Evolutionary conservation across 805 yeast species (phyloP).

Genomic region (Candida manassasensis): DNA sequence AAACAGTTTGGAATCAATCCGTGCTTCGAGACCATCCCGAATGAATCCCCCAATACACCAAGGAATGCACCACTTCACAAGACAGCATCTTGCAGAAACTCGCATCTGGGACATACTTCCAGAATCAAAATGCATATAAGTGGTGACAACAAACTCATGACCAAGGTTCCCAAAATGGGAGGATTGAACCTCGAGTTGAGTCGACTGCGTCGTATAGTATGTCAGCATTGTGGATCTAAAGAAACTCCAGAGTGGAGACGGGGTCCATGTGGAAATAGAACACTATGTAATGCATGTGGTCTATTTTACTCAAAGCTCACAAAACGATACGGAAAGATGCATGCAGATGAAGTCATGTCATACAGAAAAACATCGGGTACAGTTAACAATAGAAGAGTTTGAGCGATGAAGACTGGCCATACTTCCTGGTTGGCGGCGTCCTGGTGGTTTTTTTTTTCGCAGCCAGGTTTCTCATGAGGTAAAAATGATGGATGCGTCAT

Average conservation of each 20-base stretch:
- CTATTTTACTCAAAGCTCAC: slow-evolving; percentile 61
- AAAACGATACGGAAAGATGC: slow-evolving; percentile 41
- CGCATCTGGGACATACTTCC: neutral
- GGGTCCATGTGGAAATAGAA: slow-evolving; percentile 80
- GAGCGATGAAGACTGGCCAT: neutral
- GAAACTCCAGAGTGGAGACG: slow-evolving; percentile 92
- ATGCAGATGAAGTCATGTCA: slow-evolving; percentile 35
- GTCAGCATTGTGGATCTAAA: slow-evolving; percentile 62
- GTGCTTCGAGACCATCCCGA: neutral
- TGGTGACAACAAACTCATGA: neutral
- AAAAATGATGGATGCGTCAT: no score
- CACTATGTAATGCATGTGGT: slow-evolving; percentile 92
- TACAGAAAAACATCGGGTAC: slow-evolving; percentile 16
- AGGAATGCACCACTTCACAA: neutral
- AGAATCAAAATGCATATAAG: neutral
- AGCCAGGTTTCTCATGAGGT: no score
- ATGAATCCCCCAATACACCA: neutral
- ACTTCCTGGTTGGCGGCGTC: neutral
- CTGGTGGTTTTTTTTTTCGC: neutral
- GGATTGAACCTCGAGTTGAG: slow-evolving; percentile 16
- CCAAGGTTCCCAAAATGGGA: slow-evolving; percentile 7
- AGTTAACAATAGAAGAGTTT: slow-evolving; percentile 16
- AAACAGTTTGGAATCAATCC: neutral
- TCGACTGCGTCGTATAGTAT: slow-evolving; percentile 11
- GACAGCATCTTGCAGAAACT: slow-evolving; percentile 2